A percentile compares a stretch with the other conserved stretches of the same genome.
These are phyloP conservation scores for Salvia hispanica DNA, from an alignment of 257 asterid genomes.

Conservation along the genomic window DNA sequence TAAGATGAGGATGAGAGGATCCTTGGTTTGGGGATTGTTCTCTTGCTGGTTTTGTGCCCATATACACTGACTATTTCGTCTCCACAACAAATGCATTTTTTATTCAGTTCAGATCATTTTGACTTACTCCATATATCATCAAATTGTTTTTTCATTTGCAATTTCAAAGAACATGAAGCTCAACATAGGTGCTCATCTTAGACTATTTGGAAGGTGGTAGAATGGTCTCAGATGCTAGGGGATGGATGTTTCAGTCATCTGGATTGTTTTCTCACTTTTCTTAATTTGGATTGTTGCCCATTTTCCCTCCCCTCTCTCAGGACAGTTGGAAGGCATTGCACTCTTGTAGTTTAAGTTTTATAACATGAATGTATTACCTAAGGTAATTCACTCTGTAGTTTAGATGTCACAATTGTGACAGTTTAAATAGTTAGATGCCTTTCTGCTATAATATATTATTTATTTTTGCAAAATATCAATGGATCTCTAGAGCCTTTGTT, in stretches of 20 bases:
- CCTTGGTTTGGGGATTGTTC: not conserved
- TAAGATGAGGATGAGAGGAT: not conserved
- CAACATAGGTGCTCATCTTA: not conserved
- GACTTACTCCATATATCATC: no score
- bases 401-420: not conserved
- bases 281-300: not conserved
- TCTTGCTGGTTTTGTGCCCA: not conserved
- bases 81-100: not conserved
- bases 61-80: not conserved
- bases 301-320: not conserved
- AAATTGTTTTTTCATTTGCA: no score
- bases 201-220: not conserved
- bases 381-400: not conserved
- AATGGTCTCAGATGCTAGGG: not conserved
- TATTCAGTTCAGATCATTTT: not conserved
- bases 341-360: conserved; percentile 1
- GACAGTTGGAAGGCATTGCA: no score
- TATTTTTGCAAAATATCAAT: conserved; percentile 13
- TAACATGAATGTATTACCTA: conserved; percentile 1
- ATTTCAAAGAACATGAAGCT: not conserved
- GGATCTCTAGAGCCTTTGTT: conserved; percentile 11
- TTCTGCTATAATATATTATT: conserved; percentile 4
- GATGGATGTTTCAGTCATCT: not conserved
- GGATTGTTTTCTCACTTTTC: not conserved
- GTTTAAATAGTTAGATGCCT: conserved; percentile 13